Conservation (phyloP, 352 stramenopile genomes). For the Globisporangium emineosum region DNA sequence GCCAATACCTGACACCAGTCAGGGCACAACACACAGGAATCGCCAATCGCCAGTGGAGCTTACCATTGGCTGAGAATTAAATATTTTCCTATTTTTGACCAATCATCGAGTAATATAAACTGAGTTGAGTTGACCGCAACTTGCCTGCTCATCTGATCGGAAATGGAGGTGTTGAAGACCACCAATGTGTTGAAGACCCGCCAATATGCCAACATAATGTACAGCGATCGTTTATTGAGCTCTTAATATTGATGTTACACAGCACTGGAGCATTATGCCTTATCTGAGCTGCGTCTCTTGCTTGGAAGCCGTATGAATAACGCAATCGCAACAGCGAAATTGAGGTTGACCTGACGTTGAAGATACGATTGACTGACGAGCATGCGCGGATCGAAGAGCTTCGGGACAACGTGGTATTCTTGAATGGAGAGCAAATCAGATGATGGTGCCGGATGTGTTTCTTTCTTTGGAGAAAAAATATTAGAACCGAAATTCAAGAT, state of each 20-base stretch:
- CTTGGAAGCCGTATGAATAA: too few relatives aligned
- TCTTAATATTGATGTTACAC: neutral
- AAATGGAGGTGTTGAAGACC: neutral
- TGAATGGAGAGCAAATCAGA: neutral
- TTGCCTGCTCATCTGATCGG: neutral
- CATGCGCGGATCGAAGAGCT: neutral
- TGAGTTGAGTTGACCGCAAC: neutral
- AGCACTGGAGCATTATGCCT: too few relatives aligned
- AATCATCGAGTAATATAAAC: neutral
- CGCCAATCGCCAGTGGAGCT: neutral
- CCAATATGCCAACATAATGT: neutral
- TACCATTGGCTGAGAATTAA: neutral
- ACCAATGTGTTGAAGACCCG: neutral
- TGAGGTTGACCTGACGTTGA: neutral
- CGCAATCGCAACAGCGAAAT: neutral
- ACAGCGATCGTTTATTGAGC: neutral
- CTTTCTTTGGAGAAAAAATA: constrained; percentile 17
- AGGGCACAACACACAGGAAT: neutral
- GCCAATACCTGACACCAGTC: neutral
- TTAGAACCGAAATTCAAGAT: constrained; percentile 17
- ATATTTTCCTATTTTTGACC: neutral
- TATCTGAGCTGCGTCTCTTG: too few relatives aligned
- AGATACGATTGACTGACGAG: neutral
- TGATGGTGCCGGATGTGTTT: neutral
- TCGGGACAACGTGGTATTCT: neutral